phyloP scores from a whole-genome alignment of 1,284 basidiomycete species.

The Apiotrichum brassicae region DNA sequence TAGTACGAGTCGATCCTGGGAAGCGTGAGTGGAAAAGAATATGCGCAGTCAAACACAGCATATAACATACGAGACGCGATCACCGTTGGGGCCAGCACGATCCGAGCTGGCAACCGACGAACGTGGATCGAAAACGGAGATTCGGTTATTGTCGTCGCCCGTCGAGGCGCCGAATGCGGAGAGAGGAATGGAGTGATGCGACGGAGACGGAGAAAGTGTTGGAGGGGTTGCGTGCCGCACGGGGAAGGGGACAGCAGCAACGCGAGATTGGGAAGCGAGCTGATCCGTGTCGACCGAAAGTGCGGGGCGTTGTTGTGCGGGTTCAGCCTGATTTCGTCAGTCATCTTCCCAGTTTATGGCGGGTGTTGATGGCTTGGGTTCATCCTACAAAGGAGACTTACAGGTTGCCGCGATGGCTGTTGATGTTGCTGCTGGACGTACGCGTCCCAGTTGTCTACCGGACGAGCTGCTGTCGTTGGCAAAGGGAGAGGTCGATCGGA shows the following conservation, averaged over 20 bases:
- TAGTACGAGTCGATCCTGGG: slow-evolving; percentile 34
- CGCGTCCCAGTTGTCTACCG: background rate
- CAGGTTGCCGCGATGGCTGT: background rate
- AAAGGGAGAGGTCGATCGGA: slow-evolving; percentile 1
- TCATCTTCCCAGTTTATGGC: too few species aligned
- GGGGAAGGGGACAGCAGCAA: slow-evolving; percentile 11
- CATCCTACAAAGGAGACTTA: too few species aligned
- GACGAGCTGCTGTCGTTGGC: background rate
- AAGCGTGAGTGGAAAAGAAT: too few species aligned
- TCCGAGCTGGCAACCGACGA: slow-evolving; percentile 11
- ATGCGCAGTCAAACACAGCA: background rate
- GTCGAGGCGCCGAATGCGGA: slow-evolving; percentile 13
- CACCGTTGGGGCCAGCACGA: slow-evolving; percentile 6
- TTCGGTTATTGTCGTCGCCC: background rate
- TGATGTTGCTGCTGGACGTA: background rate
- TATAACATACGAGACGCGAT: slow-evolving; percentile 25
- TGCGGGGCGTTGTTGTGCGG: background rate
- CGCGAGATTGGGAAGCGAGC: background rate
- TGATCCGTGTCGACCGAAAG: background rate
- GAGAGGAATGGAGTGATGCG: slow-evolving; percentile 9
- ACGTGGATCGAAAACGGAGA: slow-evolving; percentile 10
- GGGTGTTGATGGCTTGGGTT: too few species aligned
- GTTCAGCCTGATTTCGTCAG: too few species aligned
- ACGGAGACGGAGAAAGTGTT: slow-evolving; percentile 7
- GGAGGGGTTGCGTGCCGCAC: background rate